Base-by-base conservation (phyloP, 768 basidiomycete genomes). In the Agaricus subrufescens region DNA sequence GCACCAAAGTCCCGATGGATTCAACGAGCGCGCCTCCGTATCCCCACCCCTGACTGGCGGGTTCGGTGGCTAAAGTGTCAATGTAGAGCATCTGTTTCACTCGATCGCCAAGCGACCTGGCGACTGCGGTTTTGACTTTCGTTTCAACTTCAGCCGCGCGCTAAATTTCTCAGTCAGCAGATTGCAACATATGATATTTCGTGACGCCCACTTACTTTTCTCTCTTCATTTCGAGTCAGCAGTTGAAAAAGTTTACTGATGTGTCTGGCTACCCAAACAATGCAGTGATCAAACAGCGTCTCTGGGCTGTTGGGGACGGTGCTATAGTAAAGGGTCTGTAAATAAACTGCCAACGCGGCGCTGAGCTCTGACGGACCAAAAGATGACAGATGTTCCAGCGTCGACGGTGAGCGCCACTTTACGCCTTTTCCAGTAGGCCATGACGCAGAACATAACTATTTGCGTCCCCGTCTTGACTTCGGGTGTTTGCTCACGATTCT, bases 21-120 rank as follows among this genome's bases (percentile, higher is more conserved):
- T 64, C 58, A 15, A 66, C 50, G n/a, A 67, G 60, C 1, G 63
- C 64, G 25, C 63, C 61, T 40, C 62, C 66, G 40, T 63, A 63
- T 14, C 65, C 65, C 46, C 52, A 62, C 15, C 62, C 62, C 46
- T 63, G 65, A 39, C 59, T 62, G 8, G 10, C 46, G 9, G 64
- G 63, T 38, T 63, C 62, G 3, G 62, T 63, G 23, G 59, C 61
- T 9, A 66, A 47, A 5, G 66, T 54, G 42, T 62, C 58, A 26
- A 66, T 56, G 25, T 52, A 57, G 8, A 66, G 43, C 64, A 66
- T 68, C 7, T 60, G 60, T 9, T 62, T 59, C n/a, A 52, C 45
- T 23, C 59, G 56, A 42, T 60, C 58, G 27, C 63, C 65, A 30
- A 67, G 52, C 26, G 57, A 49, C 8, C 54, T 49, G 14, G 49